These are phyloP conservation scores for Echinosophora koreensis DNA, from an alignment of 306 rosid species.

Conservation along the genomic window DNA sequence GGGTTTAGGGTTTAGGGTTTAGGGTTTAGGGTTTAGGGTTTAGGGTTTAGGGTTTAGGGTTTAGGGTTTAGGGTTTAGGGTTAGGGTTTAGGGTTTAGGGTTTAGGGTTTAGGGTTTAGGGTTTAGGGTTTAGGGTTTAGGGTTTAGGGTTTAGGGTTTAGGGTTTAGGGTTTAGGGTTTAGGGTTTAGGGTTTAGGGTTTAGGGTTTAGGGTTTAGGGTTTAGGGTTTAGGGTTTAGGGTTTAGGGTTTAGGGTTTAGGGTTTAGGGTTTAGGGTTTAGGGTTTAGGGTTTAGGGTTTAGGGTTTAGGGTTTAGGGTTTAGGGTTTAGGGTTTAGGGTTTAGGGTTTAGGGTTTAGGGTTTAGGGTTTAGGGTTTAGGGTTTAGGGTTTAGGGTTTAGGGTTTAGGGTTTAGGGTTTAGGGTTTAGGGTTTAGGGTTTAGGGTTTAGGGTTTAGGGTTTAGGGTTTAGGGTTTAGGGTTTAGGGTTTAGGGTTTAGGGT, in stretches of 20 bases:
- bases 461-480: neutral
- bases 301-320: constrained; percentile 6
- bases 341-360: neutral
- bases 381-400: neutral
- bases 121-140: no score
- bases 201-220: no score
- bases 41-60: neutral
- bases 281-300: constrained; percentile 3
- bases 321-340: constrained; percentile 9
- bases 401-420: neutral
- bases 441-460: neutral
- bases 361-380: neutral
- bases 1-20: neutral
- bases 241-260: no score
- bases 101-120: no score
- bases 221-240: no score
- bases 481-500: neutral
- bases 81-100: no score
- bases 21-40: neutral
- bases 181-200: no score
- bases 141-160: no score
- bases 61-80: neutral
- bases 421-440: neutral
- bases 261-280: neutral
- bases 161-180: no score